Conservation (phyloP, 208 protist species). For the Kentomonas sorsogonicus region DNA sequence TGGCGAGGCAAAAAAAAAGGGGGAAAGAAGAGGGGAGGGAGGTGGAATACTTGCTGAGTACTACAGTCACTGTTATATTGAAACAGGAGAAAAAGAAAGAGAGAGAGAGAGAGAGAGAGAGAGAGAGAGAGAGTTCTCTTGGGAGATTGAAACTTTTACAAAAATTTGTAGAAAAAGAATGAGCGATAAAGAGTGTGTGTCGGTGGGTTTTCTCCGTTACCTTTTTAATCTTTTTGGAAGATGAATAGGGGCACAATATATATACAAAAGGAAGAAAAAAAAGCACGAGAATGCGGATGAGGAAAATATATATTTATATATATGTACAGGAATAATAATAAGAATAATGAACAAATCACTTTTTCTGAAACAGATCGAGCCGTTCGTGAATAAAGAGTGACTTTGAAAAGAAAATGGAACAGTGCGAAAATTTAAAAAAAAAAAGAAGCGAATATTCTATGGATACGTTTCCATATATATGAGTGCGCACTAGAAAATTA, state of each 20-base stretch:
- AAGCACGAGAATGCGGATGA: conserved; percentile 4
- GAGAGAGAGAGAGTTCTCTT: background rate
- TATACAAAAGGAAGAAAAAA: conserved; percentile 10
- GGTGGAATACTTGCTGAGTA: too few species aligned
- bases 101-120: background rate
- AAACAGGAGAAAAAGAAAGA: background rate
- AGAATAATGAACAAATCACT: background rate
- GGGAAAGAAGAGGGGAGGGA: background rate
- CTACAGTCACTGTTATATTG: background rate
- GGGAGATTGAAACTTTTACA: background rate
- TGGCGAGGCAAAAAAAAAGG: conserved; percentile 7
- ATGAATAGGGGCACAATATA: background rate
- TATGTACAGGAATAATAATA: background rate
- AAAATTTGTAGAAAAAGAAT: background rate
- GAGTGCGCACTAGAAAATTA: too few species aligned
- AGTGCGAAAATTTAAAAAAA: conserved; percentile 2
- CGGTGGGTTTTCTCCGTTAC: background rate
- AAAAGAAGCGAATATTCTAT: conserved; percentile 9
- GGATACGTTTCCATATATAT: conserved; percentile 1
- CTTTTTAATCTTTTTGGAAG: background rate
- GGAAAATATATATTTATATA: background rate
- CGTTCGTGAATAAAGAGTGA: background rate
- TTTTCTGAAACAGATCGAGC: background rate
- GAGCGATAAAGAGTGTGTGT: background rate
- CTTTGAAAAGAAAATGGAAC: background rate